These are phyloP conservation scores for Castanopsis chinensis DNA, from an alignment of 306 rosid species.

Conservation along the genomic window DNA sequence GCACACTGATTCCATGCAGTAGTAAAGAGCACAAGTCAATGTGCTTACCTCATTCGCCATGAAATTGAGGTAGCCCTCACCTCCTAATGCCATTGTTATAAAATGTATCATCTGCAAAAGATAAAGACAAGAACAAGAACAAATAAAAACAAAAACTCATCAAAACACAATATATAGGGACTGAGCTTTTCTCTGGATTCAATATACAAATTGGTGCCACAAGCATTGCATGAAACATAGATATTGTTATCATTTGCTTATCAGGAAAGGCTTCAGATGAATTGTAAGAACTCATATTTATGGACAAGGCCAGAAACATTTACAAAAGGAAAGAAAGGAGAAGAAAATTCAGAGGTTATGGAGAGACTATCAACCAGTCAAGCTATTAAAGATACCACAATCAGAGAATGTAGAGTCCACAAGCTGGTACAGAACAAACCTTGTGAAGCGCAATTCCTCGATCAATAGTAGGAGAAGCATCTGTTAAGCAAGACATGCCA, in stretches of 20 bases:
- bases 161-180: not conserved
- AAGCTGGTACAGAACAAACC: conserved; percentile 42
- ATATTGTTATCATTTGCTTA: not conserved
- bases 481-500: conserved; percentile 85
- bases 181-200: conserved; percentile 15
- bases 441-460: conserved; percentile 96
- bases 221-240: not conserved
- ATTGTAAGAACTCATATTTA: not conserved
- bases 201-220: conserved; percentile 4
- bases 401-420: not conserved
- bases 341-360: not conserved
- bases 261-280: not conserved
- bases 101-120: conserved; percentile 88
- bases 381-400: not conserved
- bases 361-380: not conserved
- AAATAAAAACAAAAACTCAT: conserved; percentile 7
- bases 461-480: conserved; percentile 70
- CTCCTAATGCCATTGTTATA: conserved; percentile 92
- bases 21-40: conserved; percentile 25
- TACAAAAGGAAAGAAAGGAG: not conserved
- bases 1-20: conserved; percentile 8
- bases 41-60: conserved; percentile 95
- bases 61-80: conserved; percentile 96
- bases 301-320: not conserved
- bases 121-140: conserved; percentile 25